Conservation (phyloP, 2,329 filamentous ascomycete species). For the Ceratocystis lukuohia region DNA sequence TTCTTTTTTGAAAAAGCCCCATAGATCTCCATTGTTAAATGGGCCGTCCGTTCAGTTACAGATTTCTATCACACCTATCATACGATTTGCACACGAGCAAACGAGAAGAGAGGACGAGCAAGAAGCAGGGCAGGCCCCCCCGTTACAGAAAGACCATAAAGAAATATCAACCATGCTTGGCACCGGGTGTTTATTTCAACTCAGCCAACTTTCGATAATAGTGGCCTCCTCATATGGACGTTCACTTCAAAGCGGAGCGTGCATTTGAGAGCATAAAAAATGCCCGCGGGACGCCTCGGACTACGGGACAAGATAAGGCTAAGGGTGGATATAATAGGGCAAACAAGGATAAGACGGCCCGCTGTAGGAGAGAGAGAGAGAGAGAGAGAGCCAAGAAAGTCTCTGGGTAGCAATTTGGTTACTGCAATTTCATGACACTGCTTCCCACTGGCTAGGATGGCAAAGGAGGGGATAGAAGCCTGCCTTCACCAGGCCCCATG, state of each 20-base stretch:
- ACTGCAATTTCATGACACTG: neutral
- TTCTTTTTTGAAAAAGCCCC: too few relatives aligned
- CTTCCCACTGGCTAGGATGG: neutral
- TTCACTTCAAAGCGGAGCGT: neutral
- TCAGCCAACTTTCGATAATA: neutral
- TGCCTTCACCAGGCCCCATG: neutral
- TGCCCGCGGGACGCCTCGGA: neutral
- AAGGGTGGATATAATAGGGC: neutral
- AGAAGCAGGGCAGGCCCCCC: neutral
- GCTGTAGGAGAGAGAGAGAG: neutral
- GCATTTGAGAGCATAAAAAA: constrained; percentile 4
- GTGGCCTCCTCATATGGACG: neutral
- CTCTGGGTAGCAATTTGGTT: neutral
- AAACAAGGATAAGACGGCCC: neutral
- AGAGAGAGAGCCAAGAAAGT: too few relatives aligned
- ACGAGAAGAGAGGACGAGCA: neutral
- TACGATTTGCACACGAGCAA: neutral
- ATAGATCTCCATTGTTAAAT: neutral
- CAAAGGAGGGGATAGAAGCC: neutral
- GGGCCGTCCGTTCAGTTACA: neutral
- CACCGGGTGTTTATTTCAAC: neutral
- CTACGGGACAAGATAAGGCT: neutral
- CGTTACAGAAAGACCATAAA: neutral
- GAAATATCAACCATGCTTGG: neutral
- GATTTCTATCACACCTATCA: neutral